These are phyloP conservation scores for Xanthoceras sorbifolium DNA, from an alignment of 345 rosid species.

Conservation along the genomic window DNA sequence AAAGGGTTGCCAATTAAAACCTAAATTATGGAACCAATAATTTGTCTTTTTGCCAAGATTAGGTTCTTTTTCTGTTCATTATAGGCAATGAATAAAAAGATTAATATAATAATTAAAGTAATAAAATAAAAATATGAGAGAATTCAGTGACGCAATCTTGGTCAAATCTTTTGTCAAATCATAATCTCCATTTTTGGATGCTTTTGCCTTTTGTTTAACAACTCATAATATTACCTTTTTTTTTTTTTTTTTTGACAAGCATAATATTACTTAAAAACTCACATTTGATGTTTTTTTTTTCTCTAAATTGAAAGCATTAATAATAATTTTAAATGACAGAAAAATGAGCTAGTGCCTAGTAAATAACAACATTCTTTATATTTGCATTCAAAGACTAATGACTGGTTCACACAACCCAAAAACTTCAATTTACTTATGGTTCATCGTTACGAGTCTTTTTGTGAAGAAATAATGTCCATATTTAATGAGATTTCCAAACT, in stretches of 20 bases:
- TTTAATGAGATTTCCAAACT: background rate
- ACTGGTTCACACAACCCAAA: background rate
- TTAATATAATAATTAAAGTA: background rate
- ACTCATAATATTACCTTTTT: background rate
- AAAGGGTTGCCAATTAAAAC: background rate
- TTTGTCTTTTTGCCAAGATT: background rate
- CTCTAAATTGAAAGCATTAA: background rate
- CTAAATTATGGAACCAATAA: background rate
- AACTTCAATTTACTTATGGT: background rate
- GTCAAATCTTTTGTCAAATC: background rate
- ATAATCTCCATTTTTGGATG: background rate
- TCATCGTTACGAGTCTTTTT: background rate
- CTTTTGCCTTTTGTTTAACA: background rate
- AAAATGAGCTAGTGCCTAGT: background rate
- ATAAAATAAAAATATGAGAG: background rate
- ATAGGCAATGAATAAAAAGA: background rate
- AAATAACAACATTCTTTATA: conserved; percentile 1
- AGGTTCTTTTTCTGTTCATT: background rate
- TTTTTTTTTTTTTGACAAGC: no score
- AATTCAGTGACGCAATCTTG: background rate
- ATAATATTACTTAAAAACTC: no score
- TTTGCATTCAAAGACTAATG: background rate
- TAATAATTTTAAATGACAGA: background rate
- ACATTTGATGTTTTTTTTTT: no score
- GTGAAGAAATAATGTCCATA: background rate